A percentile compares a stretch with the other conserved stretches of the same genome.
These are phyloP conservation scores for Sarocladium oryzae DNA, from an alignment of 2,329 filamentous ascomycete genomes.

Conservation along the genomic window DNA sequence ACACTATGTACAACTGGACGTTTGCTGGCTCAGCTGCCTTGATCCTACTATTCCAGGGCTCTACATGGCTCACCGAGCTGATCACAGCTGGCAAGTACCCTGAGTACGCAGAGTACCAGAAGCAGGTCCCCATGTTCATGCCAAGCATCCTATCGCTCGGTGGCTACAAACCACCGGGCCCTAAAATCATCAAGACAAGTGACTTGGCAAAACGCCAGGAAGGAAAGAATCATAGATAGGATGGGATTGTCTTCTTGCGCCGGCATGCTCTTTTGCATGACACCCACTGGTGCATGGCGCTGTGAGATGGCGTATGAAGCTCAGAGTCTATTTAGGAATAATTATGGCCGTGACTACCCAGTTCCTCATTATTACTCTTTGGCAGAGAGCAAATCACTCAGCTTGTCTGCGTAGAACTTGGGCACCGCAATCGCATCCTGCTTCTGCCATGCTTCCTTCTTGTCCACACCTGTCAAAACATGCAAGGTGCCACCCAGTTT, in stretches of 20 bases:
- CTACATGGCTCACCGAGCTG: slow-evolving; percentile 78
- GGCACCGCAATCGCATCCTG: slow-evolving; percentile 65
- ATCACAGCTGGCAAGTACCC: slow-evolving; percentile 79
- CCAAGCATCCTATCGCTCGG: slow-evolving; percentile 43
- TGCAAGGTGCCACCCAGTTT: slow-evolving; percentile 84
- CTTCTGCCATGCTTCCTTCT: slow-evolving; percentile 75
- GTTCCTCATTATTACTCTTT: slow-evolving; percentile 16
- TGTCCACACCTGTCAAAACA: slow-evolving; percentile 83
- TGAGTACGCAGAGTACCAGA: slow-evolving; percentile 81
- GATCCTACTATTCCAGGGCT: slow-evolving; percentile 79
- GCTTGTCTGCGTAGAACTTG: slow-evolving; percentile 73
- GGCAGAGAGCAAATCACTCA: slow-evolving; percentile 61
- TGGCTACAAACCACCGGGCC: slow-evolving; percentile 34
- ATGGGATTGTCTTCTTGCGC: neutral
- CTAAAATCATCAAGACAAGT: slow-evolving; percentile 17
- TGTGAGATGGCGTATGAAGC: slow-evolving; percentile 7
- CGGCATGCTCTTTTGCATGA: neutral
- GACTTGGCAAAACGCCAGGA: slow-evolving; percentile 29
- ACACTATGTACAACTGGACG: slow-evolving; percentile 72
- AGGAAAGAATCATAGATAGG: slow-evolving; percentile 33
- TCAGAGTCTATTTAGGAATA: too few species aligned
- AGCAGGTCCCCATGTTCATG: slow-evolving; percentile 75
- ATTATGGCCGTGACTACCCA: too few species aligned
- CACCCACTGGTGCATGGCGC: neutral
- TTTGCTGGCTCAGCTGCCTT: slow-evolving; percentile 62